Base-by-base conservation (phyloP, 306 rosid species). In the Cicer judaicum region DNA sequence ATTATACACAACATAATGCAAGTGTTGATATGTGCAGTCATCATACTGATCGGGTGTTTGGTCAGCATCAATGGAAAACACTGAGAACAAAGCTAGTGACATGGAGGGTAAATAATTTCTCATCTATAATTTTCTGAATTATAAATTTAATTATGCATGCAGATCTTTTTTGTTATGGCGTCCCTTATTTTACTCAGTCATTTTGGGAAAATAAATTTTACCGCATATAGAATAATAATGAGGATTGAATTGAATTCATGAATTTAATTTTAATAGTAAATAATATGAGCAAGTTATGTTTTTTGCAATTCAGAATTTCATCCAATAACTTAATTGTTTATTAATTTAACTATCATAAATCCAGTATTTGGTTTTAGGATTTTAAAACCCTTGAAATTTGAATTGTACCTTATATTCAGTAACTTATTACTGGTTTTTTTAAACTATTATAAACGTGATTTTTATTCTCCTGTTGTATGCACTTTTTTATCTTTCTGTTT, bases 51-150 rank as follows among this genome's bases (percentile, higher is more conserved):
- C 97, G 96, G 18, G 85, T 90, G 59, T 92, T 95, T 70, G 90
- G 92, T 60, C 90, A 86, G 73, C 88, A 76, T 64, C 97, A 95
- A 79, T 92, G 99, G 98, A 86, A 85, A 78, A 47, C 83, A 21
- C 89, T 95, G 55, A 84, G 90, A 79, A 82, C 92, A 47, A 90
- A 85, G 93, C 83, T 95, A 50, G 87, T 83, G 52, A 24, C 87
- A 41, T 92, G 96, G 98, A 89, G 96, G 97, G 99, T 95, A 95
- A 84, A 34, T 39, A 80, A 40, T 70, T 82, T 70, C 47, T 70
- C 16, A 49, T 70, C 47, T 74, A 42, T 52, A 4, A 9, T 29
- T 63, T 55, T 21, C 2, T 14, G 10, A 70, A 44, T 69, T 75
- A 46, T 53, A 75, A 18, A 69, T 34, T 47, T 46, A 34, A 64